Evolutionary conservation across 768 basidiomycete species (phyloP).

Genomic region (Boletus subparvulus): DNA sequence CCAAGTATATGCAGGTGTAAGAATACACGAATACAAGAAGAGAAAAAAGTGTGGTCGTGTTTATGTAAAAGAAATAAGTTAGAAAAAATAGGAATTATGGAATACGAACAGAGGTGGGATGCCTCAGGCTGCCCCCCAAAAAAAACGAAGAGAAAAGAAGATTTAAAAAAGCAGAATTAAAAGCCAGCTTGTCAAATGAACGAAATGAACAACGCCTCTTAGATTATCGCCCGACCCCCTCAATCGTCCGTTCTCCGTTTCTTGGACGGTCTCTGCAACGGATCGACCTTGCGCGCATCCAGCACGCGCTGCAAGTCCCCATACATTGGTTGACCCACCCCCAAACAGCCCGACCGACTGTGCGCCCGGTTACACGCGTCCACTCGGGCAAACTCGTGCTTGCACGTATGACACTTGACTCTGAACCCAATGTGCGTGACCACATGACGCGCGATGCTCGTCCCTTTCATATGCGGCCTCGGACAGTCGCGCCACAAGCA

Average conservation of each 20-base stretch:
- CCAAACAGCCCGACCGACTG: constrained; percentile 30
- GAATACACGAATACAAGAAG: neutral
- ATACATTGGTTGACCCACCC: constrained; percentile 33
- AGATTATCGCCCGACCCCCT: neutral
- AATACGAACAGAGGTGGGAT: neutral
- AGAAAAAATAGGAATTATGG: neutral
- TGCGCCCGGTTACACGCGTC: constrained; percentile 37
- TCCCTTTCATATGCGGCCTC: constrained; percentile 31
- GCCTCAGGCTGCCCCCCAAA: neutral
- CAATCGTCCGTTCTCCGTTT: constrained; percentile 32
- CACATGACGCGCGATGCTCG: constrained; percentile 34
- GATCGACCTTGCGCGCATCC: constrained; percentile 29
- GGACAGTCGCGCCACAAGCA: constrained; percentile 34
- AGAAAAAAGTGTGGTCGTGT: neutral
- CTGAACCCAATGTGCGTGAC: constrained; percentile 33
- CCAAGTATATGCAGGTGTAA: neutral
- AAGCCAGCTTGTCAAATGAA: neutral
- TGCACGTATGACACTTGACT: constrained; percentile 31
- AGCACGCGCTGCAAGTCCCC: constrained; percentile 27
- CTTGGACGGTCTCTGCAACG: constrained; percentile 24
- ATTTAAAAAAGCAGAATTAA: neutral
- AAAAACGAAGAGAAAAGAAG: neutral
- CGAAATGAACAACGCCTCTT: neutral
- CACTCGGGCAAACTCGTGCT: constrained; percentile 33
- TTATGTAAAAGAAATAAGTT: constrained; percentile 22